phyloP scores from a whole-genome alignment of 495 filamentous ascomycete genomes.

The Penicillium pancosmium region DNA sequence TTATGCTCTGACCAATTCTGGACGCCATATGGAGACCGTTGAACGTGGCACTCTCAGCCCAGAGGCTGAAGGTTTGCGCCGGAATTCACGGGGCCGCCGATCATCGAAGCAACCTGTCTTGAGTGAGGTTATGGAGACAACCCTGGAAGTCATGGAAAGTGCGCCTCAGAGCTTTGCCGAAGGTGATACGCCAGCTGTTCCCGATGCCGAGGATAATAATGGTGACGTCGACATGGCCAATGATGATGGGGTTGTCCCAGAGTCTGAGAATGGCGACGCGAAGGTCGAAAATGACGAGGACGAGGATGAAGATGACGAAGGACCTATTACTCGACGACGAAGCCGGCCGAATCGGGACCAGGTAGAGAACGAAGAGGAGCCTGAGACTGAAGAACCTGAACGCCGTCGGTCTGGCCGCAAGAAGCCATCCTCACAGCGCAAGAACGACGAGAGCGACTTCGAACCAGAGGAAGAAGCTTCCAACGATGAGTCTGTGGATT shows the following conservation, averaged over 20 bases:
- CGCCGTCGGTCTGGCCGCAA: constrained; percentile 53
- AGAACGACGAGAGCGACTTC: constrained; percentile 82
- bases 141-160: constrained; percentile 47
- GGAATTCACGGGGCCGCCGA: constrained; percentile 59
- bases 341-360: constrained; percentile 43
- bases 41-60: constrained; percentile 67
- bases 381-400: constrained; percentile 39
- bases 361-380: constrained; percentile 29
- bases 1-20: constrained; percentile 72
- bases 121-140: constrained; percentile 50
- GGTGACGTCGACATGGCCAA: constrained; percentile 46
- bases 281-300: constrained; percentile 44
- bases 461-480: constrained; percentile 69
- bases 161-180: constrained; percentile 39
- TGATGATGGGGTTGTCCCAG: constrained; percentile 53
- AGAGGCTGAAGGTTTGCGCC: constrained; percentile 50
- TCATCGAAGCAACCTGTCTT: constrained; percentile 56
- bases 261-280: constrained; percentile 50
- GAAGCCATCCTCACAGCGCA: constrained; percentile 54
- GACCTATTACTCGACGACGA: constrained; percentile 57
- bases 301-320: constrained; percentile 72
- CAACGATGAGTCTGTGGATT: constrained; percentile 64
- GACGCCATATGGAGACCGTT: constrained; percentile 66
- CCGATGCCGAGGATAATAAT: constrained; percentile 19
- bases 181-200: constrained; percentile 30